These are phyloP conservation scores for Apiotrichum montevideense DNA, from an alignment of 1,284 basidiomycete genomes.

Conservation along the genomic window DNA sequence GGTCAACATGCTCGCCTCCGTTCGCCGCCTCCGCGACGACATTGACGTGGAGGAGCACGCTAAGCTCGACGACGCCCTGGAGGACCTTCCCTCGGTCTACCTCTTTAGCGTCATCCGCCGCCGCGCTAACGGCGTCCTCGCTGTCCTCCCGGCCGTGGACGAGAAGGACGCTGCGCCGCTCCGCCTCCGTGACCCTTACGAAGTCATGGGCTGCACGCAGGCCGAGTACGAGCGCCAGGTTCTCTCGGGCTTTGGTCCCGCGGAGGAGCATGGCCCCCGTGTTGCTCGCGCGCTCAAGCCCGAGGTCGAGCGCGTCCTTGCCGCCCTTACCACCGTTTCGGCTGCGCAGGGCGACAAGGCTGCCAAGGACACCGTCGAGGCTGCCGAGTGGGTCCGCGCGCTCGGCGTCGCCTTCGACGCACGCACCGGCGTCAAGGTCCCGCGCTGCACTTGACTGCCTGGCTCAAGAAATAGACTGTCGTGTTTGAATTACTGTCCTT, in stretches of 20 bases:
- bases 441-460: slow-evolving; percentile 11
- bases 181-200: slow-evolving; percentile 28
- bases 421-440: slow-evolving; percentile 34
- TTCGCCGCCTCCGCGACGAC: slow-evolving; percentile 41
- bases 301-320: slow-evolving; percentile 39
- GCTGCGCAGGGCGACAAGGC: slow-evolving; percentile 12
- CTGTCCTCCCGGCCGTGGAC: slow-evolving; percentile 9
- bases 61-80: slow-evolving; percentile 45
- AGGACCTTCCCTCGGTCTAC: slow-evolving; percentile 45
- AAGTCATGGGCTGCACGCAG: slow-evolving; percentile 39
- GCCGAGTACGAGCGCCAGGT: slow-evolving; percentile 45
- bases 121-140: slow-evolving; percentile 34
- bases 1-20: slow-evolving; percentile 19
- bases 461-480: background rate
- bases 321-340: slow-evolving; percentile 15
- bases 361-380: slow-evolving; percentile 24
- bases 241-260: slow-evolving; percentile 42
- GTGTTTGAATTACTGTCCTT: background rate
- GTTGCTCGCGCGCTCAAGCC: slow-evolving; percentile 43
- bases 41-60: slow-evolving; percentile 36
- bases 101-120: slow-evolving; percentile 40
- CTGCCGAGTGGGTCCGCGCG: slow-evolving; percentile 38
- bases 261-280: slow-evolving; percentile 43
- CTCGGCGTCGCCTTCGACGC: slow-evolving; percentile 42
- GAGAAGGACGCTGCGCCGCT: slow-evolving; percentile 11